These are phyloP conservation scores for Earliella scabrosa DNA, from an alignment of 1,284 basidiomycete species.

Conservation along the genomic window DNA sequence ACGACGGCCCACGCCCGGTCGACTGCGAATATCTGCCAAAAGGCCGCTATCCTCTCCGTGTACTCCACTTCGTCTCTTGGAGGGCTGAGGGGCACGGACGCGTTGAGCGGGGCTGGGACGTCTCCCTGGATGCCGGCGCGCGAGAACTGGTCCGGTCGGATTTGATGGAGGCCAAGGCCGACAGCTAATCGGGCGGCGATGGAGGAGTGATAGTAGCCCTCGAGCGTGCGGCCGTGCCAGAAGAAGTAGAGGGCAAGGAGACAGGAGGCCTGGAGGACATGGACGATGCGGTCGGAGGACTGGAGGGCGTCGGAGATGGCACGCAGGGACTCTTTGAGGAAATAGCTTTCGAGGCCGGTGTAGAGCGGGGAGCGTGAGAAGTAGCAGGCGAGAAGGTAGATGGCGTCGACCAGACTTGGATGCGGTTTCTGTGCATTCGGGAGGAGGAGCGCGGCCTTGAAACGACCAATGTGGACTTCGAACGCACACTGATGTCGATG, in stretches of 20 bases:
- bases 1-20: constrained; percentile 62
- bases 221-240: constrained; percentile 56
- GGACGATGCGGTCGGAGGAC: constrained; percentile 56
- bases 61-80: constrained; percentile 46
- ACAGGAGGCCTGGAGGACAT: constrained; percentile 62
- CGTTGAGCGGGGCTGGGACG: constrained; percentile 24
- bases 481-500: constrained; percentile 65
- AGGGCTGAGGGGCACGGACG: constrained; percentile 40
- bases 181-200: constrained; percentile 60
- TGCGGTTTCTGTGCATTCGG: constrained; percentile 47
- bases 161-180: constrained; percentile 57
- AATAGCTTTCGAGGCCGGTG: constrained; percentile 48
- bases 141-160: constrained; percentile 38
- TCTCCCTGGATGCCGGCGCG: constrained; percentile 25
- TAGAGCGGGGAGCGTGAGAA: constrained; percentile 49
- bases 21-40: constrained; percentile 66
- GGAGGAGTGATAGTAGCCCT: constrained; percentile 65
- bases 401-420: constrained; percentile 61
- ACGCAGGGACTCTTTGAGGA: constrained; percentile 52
- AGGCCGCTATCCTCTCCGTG: constrained; percentile 53
- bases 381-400: constrained; percentile 62
- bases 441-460: constrained; percentile 36
- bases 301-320: constrained; percentile 54
- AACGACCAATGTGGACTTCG: constrained; percentile 52
- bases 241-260: constrained; percentile 65